Percentiles rank a stretch among this genome's conserved stretches.
These are phyloP conservation scores for Jasminum sambac DNA, from an alignment of 257 asterid genomes.

Conservation along the genomic window DNA sequence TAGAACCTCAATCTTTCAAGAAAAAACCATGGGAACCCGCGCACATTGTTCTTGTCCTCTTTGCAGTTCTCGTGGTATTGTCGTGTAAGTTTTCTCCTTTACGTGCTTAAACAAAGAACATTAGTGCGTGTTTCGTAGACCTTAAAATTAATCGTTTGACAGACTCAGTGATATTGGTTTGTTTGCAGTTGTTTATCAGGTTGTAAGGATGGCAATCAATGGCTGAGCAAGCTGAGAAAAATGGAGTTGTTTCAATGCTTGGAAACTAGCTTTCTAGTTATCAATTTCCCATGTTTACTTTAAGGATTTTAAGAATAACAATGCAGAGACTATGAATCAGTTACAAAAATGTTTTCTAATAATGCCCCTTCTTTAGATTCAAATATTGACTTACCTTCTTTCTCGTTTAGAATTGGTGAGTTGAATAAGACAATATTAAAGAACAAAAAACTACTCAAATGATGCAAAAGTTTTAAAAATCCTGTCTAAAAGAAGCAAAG, in stretches of 20 bases:
- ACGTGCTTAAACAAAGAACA: neutral
- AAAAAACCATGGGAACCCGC: constrained; percentile 58
- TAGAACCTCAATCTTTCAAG: constrained; percentile 42
- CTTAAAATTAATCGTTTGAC: no score
- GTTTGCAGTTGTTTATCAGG: constrained; percentile 57
- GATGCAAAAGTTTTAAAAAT: no score
- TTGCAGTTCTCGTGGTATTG: constrained; percentile 65
- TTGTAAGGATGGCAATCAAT: constrained; percentile 60
- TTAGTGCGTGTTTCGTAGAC: no score
- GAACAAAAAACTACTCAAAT: neutral
- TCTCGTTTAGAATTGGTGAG: neutral
- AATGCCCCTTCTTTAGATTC: neutral
- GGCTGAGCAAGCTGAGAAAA: constrained; percentile 37
- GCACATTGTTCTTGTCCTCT: constrained; percentile 71
- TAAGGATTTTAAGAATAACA: neutral
- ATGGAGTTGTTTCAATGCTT: constrained; percentile 7
- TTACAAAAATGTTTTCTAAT: neutral
- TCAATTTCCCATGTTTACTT: neutral
- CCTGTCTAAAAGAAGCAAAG: no score
- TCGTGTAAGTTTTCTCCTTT: constrained; percentile 50
- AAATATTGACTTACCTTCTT: neutral
- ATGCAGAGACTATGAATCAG: neutral
- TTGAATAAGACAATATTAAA: neutral
- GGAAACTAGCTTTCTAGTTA: neutral
- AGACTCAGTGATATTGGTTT: neutral